A percentile compares a stretch with the other conserved stretches of the same genome.
phyloP scores from a whole-genome alignment of 805 yeast genomes.

The Wickerhamomyces bovis region DNA sequence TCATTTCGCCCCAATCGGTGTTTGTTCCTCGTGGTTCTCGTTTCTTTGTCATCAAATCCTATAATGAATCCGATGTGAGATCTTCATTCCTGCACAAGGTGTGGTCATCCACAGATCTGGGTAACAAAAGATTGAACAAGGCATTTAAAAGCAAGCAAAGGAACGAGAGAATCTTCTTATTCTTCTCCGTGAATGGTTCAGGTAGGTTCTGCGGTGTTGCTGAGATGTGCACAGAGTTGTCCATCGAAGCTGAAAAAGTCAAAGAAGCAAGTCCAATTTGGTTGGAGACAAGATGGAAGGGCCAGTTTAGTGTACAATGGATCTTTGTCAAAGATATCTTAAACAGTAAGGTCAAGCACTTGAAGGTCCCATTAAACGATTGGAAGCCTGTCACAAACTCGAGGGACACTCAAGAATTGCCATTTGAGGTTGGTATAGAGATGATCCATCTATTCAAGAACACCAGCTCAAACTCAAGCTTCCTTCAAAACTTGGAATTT shows the following conservation, averaged over 20 bases:
- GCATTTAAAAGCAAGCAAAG: conserved; percentile 28
- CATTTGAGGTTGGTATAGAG: conserved; percentile 39
- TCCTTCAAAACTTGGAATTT: conserved; percentile 8
- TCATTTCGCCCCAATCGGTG: conserved; percentile 10
- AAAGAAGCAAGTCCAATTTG: conserved; percentile 29
- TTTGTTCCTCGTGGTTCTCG: conserved; percentile 27
- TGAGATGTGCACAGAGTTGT: conserved; percentile 34
- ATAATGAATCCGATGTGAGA: conserved; percentile 40
- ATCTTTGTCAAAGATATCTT: conserved; percentile 43
- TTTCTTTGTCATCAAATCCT: conserved; percentile 52
- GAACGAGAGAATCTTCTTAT: conserved; percentile 35
- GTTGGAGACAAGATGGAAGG: conserved; percentile 46
- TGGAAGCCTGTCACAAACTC: conserved; percentile 49
- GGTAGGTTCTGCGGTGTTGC: conserved; percentile 56
- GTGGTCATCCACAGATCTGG: conserved; percentile 57
- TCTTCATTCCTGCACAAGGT: conserved; percentile 43
- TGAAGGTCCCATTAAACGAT: conserved; percentile 40
- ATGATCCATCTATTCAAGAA: conserved; percentile 40
- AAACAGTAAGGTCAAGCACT: conserved; percentile 39
- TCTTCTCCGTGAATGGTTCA: conserved; percentile 53
- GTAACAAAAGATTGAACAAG: conserved; percentile 44
- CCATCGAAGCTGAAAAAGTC: conserved; percentile 29
- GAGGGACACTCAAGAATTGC: conserved; percentile 56
- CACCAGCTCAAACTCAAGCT: conserved; percentile 12
- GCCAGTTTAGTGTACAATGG: conserved; percentile 52